Percentiles rank a stretch among this genome's conserved stretches.
Conservation (phyloP, 1,284 basidiomycete species). For the Trametes versicolor region DNA sequence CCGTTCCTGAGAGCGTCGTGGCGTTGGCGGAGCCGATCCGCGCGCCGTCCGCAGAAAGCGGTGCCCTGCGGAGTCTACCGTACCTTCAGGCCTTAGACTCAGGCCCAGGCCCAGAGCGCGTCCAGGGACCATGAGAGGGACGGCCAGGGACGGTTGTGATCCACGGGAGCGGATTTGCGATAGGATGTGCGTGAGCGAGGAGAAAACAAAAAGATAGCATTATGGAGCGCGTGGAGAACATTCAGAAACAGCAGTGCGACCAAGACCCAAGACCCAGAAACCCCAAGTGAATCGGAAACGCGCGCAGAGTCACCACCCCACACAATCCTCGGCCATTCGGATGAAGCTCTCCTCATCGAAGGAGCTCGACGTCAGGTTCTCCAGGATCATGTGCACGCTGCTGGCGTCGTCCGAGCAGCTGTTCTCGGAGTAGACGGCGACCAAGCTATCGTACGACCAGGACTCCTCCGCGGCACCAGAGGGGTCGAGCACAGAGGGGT, state of each 20-base stretch:
- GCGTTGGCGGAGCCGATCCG: not conserved
- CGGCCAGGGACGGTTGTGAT: slow-evolving; percentile 1
- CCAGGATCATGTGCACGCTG: not conserved
- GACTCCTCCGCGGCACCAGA: not conserved
- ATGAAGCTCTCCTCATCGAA: slow-evolving; percentile 38
- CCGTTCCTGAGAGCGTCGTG: slow-evolving; percentile 3
- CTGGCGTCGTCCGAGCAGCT: not conserved
- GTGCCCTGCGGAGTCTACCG: not conserved
- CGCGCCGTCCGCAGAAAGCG: not conserved
- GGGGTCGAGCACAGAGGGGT: not conserved
- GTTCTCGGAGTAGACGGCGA: slow-evolving; percentile 10
- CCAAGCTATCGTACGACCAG: slow-evolving; percentile 9
- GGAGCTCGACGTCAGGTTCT: slow-evolving; percentile 19
- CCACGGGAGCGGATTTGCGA: slow-evolving; percentile 4
- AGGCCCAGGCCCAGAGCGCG: not conserved
- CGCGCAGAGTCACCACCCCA: slow-evolving; percentile 31
- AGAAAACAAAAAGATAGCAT: not conserved
- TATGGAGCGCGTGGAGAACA: slow-evolving; percentile 5
- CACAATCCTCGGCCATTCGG: slow-evolving; percentile 31
- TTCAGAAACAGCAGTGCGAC: not conserved
- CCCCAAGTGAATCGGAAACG: not conserved
- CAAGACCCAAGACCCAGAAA: not conserved
- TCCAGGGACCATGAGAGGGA: not conserved
- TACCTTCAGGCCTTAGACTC: not conserved
- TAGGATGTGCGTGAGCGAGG: too few species aligned